Conservation (phyloP, 768 basidiomycete genomes). For the Strobilomyces dryophilus region DNA sequence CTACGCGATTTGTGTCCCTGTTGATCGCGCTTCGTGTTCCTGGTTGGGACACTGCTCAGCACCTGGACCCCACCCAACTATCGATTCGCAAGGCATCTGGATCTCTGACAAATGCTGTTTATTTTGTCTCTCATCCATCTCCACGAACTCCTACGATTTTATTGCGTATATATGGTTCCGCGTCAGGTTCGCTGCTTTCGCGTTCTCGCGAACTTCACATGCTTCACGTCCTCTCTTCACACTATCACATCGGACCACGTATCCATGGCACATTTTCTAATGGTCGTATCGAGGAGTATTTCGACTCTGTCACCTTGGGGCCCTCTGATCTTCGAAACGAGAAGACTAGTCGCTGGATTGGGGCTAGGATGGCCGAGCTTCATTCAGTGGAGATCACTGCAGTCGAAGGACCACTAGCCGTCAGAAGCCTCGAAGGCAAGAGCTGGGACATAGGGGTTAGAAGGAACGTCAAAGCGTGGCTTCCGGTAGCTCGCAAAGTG, state of each 20-base stretch:
- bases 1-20: slow-evolving; percentile 50
- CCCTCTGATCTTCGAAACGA: slow-evolving; percentile 75
- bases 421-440: slow-evolving; percentile 38
- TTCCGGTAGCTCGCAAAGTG: slow-evolving; percentile 68
- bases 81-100: slow-evolving; percentile 82
- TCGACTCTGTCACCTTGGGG: slow-evolving; percentile 79
- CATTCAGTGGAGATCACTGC: slow-evolving; percentile 83
- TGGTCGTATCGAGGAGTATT: slow-evolving; percentile 94
- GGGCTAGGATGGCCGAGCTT: slow-evolving; percentile 92
- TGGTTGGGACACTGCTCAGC: slow-evolving; percentile 48
- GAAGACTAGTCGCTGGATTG: slow-evolving; percentile 78
- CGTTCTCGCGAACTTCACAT: slow-evolving; percentile 83
- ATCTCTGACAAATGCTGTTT: slow-evolving; percentile 92
- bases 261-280: slow-evolving; percentile 95
- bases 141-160: slow-evolving; percentile 61
- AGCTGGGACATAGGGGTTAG: slow-evolving; percentile 57
- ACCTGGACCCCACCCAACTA: slow-evolving; percentile 46
- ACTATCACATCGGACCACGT: slow-evolving; percentile 84
- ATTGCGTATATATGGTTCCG: slow-evolving; percentile 89
- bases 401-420: slow-evolving; percentile 46
- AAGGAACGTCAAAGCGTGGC: slow-evolving; percentile 70
- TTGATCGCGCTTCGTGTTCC: slow-evolving; percentile 52
- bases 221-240: slow-evolving; percentile 84
- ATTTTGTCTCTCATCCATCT: slow-evolving; percentile 81
- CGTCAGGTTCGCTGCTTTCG: slow-evolving; percentile 82